Base-by-base conservation (phyloP, 2,329 filamentous ascomycete species). In the Fusarium illudens region DNA sequence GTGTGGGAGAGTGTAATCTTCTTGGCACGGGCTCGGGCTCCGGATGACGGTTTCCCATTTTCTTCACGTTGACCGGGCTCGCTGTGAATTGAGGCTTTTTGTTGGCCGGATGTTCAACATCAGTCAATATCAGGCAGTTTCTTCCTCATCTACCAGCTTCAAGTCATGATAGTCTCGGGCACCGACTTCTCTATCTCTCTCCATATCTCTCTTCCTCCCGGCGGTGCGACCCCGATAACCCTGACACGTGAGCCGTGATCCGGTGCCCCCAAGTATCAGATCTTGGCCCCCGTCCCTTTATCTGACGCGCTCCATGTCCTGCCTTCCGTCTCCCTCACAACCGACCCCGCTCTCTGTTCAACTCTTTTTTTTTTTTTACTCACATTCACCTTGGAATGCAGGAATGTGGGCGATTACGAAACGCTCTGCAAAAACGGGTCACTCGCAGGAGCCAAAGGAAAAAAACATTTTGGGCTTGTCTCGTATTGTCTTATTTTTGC, bases 301-400 rank as follows among this genome's bases (percentile, higher is more conserved):
- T 67, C 63, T 68, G 65, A 65, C 60, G 52, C 55, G 34, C 46
- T 51, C 32, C 54, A 50, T 56, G 37, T 56, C 9, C 42, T 27
- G 19, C 20, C 22, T 20, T 37, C 42, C 22, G 19, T 44, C 22
- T 50, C 30, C 19, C 39, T 50, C 30, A 17, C 58, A 19, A 50
- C 36, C 27, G 34, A 58, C 54, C 55, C 67, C 59, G 36, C 63
- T 56, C 49, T 49, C 27, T 20, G 42, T 32, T 51, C 29, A 46
- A 51, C 25, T 61, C 46, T 49, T 22, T 49, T 49, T 46, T 22
- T 22, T n/a, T 25, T 17, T 46, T 22, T 17, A 15, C 27, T 46
- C 42, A n/a, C n/a, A n/a, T n/a, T 46, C 22, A 29, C 42, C 10
- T 46, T 46, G 42, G 48, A 46, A 50, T 64, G 50, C 48, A 37